Conservation (phyloP, 305 asterid species). For the Solanum aculeatissimum region DNA sequence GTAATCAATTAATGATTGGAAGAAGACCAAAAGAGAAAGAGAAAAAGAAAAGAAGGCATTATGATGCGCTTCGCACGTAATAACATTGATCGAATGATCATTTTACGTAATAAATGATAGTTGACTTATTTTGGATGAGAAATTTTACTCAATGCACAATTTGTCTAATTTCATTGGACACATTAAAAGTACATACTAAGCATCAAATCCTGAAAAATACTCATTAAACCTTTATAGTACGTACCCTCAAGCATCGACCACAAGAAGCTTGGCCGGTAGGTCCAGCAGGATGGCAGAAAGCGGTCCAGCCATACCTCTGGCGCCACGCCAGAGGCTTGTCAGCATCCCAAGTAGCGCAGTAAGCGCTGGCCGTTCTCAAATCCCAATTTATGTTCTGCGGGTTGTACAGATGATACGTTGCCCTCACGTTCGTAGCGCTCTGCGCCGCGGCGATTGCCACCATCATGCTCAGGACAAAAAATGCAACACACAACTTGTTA, state of each 20-base stretch:
- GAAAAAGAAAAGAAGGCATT: too few species aligned
- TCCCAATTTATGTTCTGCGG: slow-evolving; percentile 9
- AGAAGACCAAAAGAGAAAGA: too few species aligned
- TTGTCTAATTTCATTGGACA: too few species aligned
- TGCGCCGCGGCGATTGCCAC: slow-evolving; percentile 1
- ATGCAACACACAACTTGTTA: not conserved
- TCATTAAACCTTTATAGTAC: too few species aligned
- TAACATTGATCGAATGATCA: too few species aligned
- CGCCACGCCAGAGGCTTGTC: slow-evolving; percentile 10
- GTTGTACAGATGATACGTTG: slow-evolving; percentile 8
- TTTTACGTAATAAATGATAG: too few species aligned
- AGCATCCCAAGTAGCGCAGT: slow-evolving; percentile 18
- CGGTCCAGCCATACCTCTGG: slow-evolving; percentile 16
- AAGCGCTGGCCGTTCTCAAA: slow-evolving; percentile 1
- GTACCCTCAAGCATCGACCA: slow-evolving; percentile 14
- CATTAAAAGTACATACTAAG: too few species aligned
- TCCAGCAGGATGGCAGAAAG: slow-evolving; percentile 19
- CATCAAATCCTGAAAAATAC: too few species aligned
- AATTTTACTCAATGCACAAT: too few species aligned
- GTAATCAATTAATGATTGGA: too few species aligned
- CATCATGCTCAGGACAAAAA: not conserved
- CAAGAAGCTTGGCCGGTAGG: slow-evolving; percentile 13
- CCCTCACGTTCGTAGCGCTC: slow-evolving; percentile 7
- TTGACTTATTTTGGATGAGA: too few species aligned
- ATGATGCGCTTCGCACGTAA: too few species aligned